These are phyloP conservation scores for Capsicum pubescens DNA, from an alignment of 257 asterid genomes.

Conservation along the genomic window DNA sequence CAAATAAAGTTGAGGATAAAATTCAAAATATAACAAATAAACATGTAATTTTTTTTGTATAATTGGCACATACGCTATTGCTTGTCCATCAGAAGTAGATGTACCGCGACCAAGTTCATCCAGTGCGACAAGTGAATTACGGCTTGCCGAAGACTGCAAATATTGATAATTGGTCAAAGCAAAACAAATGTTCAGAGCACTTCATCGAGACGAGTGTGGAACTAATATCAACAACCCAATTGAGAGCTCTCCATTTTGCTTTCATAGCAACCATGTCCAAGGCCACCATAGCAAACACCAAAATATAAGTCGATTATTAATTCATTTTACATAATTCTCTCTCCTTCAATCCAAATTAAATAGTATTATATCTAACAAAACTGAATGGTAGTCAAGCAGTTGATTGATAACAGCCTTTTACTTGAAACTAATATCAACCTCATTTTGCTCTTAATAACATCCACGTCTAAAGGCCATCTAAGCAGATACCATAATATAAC, in stretches of 20 bases:
- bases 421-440: background rate
- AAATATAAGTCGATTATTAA: background rate
- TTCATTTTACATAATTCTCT: background rate
- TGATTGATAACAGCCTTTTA: background rate
- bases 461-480: background rate
- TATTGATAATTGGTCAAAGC: constrained; percentile 11
- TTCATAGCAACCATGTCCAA: background rate
- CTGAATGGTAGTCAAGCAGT: constrained; percentile 22
- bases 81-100: constrained; percentile 98
- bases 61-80: constrained; percentile 84
- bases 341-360: background rate
- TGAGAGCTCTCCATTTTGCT: constrained; percentile 15
- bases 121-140: constrained; percentile 83
- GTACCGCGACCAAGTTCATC: constrained; percentile 99
- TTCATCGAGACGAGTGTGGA: constrained; percentile 26
- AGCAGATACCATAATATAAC: constrained; percentile 9
- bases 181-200: constrained; percentile 29
- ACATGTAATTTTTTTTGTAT: background rate
- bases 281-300: constrained; percentile 2
- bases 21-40: background rate
- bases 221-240: background rate
- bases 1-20: background rate
- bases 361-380: background rate
- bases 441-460: background rate
- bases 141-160: constrained; percentile 77